A percentile compares a stretch with the other conserved stretches of the same genome.
Evolutionary conservation across 2,329 filamentous ascomycete genomes (phyloP).

Genomic region (Calonectria ilicicola): DNA sequence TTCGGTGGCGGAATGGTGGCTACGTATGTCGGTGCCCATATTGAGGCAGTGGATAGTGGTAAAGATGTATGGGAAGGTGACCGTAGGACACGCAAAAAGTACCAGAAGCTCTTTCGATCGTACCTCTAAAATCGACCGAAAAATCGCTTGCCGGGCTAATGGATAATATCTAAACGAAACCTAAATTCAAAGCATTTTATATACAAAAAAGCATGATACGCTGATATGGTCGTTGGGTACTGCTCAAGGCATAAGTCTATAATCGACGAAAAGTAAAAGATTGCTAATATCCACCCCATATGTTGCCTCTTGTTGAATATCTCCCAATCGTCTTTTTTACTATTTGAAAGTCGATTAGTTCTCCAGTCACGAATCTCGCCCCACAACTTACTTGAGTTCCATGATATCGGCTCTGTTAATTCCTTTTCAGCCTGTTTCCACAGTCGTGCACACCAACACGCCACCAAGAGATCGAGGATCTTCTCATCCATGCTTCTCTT

Average conservation of each 20-base stretch:
- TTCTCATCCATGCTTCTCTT: conserved; percentile 36
- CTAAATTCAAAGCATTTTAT: too few species aligned
- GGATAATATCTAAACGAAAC: too few species aligned
- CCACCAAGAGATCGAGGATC: conserved; percentile 44
- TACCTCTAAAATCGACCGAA: conserved; percentile 13
- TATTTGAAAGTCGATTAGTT: background rate
- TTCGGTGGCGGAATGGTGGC: conserved; percentile 44
- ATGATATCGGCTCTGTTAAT: conserved; percentile 26
- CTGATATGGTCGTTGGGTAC: too few species aligned
- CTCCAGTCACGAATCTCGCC: background rate
- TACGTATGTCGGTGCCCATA: conserved; percentile 37
- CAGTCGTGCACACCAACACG: conserved; percentile 44
- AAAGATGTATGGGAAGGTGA: conserved; percentile 42
- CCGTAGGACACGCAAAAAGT: conserved; percentile 28
- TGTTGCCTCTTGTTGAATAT: background rate
- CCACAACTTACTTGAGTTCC: background rate
- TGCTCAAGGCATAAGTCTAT: too few species aligned
- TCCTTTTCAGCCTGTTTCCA: conserved; percentile 44
- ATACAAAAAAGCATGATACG: too few species aligned
- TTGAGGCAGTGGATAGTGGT: conserved; percentile 39
- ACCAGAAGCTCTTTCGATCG: conserved; percentile 38
- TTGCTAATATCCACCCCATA: background rate
- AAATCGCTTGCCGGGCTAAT: too few species aligned
- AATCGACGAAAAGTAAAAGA: too few species aligned
- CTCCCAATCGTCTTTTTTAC: background rate